These are phyloP conservation scores for Pulveroboletus ravenelii DNA, from an alignment of 768 basidiomycete genomes.

Conservation along the genomic window DNA sequence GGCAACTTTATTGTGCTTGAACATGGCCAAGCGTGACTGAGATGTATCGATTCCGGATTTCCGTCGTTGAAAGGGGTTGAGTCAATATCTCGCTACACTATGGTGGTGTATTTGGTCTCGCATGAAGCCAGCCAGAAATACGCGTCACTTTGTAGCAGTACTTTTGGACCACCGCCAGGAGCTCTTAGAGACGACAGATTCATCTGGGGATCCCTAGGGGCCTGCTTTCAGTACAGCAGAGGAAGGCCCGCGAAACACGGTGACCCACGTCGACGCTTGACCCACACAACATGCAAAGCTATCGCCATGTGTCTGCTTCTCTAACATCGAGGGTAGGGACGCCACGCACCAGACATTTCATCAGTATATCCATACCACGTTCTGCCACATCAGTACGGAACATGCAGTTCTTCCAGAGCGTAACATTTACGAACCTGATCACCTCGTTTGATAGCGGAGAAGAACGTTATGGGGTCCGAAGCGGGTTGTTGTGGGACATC, in stretches of 20 bases:
- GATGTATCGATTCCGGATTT: neutral
- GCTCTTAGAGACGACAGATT: neutral
- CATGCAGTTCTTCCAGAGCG: constrained; percentile 1
- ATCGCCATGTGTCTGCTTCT: neutral
- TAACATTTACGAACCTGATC: constrained; percentile 9
- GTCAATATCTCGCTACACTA: constrained; percentile 2
- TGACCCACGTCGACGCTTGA: neutral
- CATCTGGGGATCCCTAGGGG: neutral
- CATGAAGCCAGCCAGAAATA: neutral
- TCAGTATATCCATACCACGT: neutral
- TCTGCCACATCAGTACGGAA: constrained; percentile 8
- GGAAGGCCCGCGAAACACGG: constrained; percentile 16
- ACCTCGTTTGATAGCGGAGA: constrained; percentile 16
- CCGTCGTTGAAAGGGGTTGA: constrained; percentile 3
- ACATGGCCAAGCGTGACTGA: constrained; percentile 1
- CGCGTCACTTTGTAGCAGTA: neutral
- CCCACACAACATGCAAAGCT: constrained; percentile 1
- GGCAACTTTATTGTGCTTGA: neutral
- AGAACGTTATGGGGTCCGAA: constrained; percentile 27
- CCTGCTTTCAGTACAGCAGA: neutral
- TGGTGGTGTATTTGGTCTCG: too few species aligned
- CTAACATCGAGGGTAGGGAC: neutral
- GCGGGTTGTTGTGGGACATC: constrained; percentile 9
- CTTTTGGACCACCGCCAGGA: neutral
- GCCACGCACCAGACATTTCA: constrained; percentile 1